phyloP scores from a whole-genome alignment of 2,329 filamentous ascomycete species.

The Purpureocillium takamizusanense region DNA sequence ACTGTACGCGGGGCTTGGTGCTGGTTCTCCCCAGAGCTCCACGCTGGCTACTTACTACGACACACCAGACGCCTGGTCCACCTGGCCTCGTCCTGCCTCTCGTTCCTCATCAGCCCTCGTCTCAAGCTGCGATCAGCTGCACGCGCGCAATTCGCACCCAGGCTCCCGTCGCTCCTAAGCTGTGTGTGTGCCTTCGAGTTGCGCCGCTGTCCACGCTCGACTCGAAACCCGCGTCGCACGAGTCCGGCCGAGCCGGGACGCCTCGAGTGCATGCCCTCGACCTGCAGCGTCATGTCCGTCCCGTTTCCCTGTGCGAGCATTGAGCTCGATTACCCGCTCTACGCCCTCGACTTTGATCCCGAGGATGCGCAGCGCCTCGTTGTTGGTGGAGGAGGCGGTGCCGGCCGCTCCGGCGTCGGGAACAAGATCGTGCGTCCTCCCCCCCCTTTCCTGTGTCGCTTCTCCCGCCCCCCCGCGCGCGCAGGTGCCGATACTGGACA shows the following conservation, averaged over 20 bases:
- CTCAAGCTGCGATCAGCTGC: too few relatives aligned
- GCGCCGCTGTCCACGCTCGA: too few relatives aligned
- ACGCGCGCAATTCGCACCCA: too few relatives aligned
- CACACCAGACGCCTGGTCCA: neutral
- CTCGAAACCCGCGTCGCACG: too few relatives aligned
- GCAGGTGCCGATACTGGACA: too few relatives aligned
- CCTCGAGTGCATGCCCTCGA: neutral
- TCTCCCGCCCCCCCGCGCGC: neutral
- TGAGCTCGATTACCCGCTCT: constrained; percentile 74
- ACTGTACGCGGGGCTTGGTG: too few relatives aligned
- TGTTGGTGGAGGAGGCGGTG: constrained; percentile 81
- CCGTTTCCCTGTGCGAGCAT: constrained; percentile 46
- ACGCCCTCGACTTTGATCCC: constrained; percentile 81
- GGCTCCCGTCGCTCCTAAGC: too few relatives aligned
- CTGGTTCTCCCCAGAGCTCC: constrained; percentile 20
- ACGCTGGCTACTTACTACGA: constrained; percentile 52
- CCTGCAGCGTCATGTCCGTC: constrained; percentile 22
- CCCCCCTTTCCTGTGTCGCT: too few relatives aligned
- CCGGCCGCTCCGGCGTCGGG: constrained; percentile 68
- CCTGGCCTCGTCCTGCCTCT: neutral
- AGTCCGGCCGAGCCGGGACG: neutral
- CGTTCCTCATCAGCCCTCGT: too few relatives aligned
- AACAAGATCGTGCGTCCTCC: constrained; percentile 67
- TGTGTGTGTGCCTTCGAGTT: too few relatives aligned
- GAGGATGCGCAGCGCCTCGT: constrained; percentile 66